Percentiles rank a stretch among this genome's conserved stretches.
These are phyloP conservation scores for Dendryphion nanum DNA, from an alignment of 2,329 filamentous ascomycete genomes.

Conservation along the genomic window DNA sequence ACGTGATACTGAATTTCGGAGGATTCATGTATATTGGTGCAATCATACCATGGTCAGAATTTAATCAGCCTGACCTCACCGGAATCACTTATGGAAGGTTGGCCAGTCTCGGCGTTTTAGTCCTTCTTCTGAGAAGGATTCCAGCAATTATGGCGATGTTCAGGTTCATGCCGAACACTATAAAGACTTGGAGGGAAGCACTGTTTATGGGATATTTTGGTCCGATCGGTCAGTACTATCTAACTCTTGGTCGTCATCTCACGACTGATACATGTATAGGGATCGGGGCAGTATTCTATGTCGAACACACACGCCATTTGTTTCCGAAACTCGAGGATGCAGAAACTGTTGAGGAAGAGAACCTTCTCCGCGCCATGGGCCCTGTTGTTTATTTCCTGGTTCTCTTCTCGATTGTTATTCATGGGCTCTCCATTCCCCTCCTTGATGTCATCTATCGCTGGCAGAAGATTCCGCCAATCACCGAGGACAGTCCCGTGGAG, in stretches of 20 bases:
- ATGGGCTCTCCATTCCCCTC: conserved; percentile 46
- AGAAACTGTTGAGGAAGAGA: conserved; percentile 35
- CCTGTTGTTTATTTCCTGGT: conserved; percentile 46
- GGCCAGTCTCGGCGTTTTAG: conserved; percentile 49
- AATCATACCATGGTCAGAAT: conserved; percentile 53
- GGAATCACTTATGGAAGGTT: conserved; percentile 45
- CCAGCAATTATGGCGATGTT: conserved; percentile 53
- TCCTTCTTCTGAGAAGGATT: conserved; percentile 55
- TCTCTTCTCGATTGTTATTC: conserved; percentile 43
- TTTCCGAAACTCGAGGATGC: conserved; percentile 39
- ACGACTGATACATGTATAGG: conserved; percentile 17
- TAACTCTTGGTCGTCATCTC: background rate
- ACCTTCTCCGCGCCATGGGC: conserved; percentile 34
- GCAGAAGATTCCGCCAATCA: conserved; percentile 27
- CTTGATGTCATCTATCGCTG: conserved; percentile 36
- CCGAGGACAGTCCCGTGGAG: conserved; percentile 29
- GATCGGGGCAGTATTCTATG: conserved; percentile 40
- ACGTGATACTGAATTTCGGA: conserved; percentile 57
- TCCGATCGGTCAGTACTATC: conserved; percentile 34
- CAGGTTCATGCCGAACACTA: conserved; percentile 52
- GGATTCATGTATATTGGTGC: conserved; percentile 58
- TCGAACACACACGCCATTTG: conserved; percentile 40
- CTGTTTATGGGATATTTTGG: conserved; percentile 57
- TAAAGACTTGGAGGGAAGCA: conserved; percentile 53
- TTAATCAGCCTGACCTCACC: conserved; percentile 38